These are phyloP conservation scores for Oldenlandia corymbosa DNA, from an alignment of 257 asterid species.

Conservation along the genomic window DNA sequence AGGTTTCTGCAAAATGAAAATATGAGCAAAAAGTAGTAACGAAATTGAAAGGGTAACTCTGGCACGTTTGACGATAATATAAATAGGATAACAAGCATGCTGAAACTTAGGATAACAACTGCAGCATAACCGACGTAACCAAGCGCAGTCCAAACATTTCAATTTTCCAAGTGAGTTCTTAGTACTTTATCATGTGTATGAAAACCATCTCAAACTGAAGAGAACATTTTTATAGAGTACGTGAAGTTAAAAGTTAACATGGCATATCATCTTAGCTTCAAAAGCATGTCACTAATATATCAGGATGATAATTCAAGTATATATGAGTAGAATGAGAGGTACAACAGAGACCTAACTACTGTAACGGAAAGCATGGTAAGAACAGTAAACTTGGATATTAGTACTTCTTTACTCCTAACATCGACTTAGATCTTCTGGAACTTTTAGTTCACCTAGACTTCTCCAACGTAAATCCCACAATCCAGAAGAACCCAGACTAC, in stretches of 20 bases:
- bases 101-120: background rate
- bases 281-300: too few relatives aligned
- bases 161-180: background rate
- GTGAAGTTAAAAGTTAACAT: background rate
- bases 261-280: background rate
- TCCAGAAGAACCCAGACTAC: conserved; percentile 3
- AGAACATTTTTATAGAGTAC: background rate
- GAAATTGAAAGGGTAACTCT: background rate
- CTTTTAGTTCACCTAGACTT: background rate
- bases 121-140: background rate
- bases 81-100: background rate
- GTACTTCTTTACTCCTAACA: background rate
- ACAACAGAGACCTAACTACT: background rate
- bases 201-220: conserved; percentile 1
- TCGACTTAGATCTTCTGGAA: background rate
- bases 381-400: background rate
- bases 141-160: background rate
- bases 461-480: background rate
- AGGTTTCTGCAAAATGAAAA: conserved; percentile 70
- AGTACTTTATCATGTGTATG: background rate
- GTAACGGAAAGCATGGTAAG: background rate
- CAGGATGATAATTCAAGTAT: too few relatives aligned
- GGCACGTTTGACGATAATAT: background rate
- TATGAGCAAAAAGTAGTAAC: conserved; percentile 1
- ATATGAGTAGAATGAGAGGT: background rate